Percentiles rank a stretch among this genome's conserved stretches.
Evolutionary conservation across 345 rosid species (phyloP).

Genomic region (Murraya koenigii): DNA sequence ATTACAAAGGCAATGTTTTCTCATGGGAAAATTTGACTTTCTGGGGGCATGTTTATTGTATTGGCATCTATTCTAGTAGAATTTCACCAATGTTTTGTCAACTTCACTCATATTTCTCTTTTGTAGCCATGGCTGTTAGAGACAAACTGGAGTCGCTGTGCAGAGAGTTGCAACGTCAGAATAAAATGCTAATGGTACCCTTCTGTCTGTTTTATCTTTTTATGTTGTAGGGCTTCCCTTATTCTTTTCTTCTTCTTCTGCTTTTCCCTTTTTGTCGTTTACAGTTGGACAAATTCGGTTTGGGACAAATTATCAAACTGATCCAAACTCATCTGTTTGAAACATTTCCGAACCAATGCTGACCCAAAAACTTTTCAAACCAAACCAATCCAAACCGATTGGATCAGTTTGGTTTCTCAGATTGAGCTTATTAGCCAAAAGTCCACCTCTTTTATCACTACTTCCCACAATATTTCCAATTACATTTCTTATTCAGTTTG

Average conservation of each 20-base stretch:
- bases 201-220: conserved; percentile 2
- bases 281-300: too few species aligned
- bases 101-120: neutral
- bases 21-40: neutral
- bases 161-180: conserved; percentile 91
- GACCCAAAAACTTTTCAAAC: too few species aligned
- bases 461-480: too few species aligned
- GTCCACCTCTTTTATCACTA: too few species aligned
- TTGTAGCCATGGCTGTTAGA: conserved; percentile 72
- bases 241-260: neutral
- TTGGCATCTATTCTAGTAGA: neutral
- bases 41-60: neutral
- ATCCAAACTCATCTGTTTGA: too few species aligned
- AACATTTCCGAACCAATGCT: too few species aligned
- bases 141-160: conserved; percentile 92
- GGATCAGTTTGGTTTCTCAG: too few species aligned
- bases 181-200: conserved; percentile 83
- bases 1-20: neutral
- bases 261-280: too few species aligned
- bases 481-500: too few species aligned
- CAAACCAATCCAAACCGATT: too few species aligned
- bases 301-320: too few species aligned
- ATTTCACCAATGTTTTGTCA: neutral
- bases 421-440: too few species aligned
- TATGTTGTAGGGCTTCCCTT: neutral